These are phyloP conservation scores for Gardenia jasminoides DNA, from an alignment of 257 asterid species.

Conservation along the genomic window DNA sequence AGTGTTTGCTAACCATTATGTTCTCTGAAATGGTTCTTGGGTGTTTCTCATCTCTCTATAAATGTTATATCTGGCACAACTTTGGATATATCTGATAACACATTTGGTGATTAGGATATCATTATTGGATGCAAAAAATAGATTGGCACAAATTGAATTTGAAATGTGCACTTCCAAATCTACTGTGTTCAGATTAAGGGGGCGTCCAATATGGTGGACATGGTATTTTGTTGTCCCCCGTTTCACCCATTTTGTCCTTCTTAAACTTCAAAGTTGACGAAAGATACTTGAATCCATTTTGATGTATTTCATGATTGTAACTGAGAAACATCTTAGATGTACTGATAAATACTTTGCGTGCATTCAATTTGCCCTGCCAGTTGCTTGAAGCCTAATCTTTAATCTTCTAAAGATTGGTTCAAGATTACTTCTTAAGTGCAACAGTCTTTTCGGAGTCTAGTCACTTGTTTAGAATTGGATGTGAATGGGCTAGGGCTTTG, in stretches of 20 bases:
- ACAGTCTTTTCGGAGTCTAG: not conserved
- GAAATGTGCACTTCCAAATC: not conserved
- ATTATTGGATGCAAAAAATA: not conserved
- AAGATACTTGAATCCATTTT: not conserved
- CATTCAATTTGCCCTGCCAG: too few relatives aligned
- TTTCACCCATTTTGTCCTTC: not conserved
- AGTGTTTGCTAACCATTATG: not conserved
- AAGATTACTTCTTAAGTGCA: not conserved
- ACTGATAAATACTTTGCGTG: not conserved
- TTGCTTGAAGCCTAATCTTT: not conserved
- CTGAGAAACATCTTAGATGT: not conserved
- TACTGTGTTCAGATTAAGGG: not conserved
- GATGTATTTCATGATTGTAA: not conserved
- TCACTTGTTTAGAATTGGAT: not conserved
- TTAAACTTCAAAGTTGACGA: not conserved
- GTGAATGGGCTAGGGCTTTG: not conserved
- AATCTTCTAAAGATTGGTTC: not conserved
- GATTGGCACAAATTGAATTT: not conserved
- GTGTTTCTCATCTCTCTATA: constrained; percentile 5
- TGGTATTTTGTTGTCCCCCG: not conserved
- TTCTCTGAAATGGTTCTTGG: constrained; percentile 11
- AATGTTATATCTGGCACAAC: not conserved
- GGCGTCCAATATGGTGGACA: not conserved
- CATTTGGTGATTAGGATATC: not conserved
- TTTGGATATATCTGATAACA: not conserved